Evolutionary conservation across 352 stramenopile genomes (phyloP).

Genomic region (Halophytophthora polymorphica): DNA sequence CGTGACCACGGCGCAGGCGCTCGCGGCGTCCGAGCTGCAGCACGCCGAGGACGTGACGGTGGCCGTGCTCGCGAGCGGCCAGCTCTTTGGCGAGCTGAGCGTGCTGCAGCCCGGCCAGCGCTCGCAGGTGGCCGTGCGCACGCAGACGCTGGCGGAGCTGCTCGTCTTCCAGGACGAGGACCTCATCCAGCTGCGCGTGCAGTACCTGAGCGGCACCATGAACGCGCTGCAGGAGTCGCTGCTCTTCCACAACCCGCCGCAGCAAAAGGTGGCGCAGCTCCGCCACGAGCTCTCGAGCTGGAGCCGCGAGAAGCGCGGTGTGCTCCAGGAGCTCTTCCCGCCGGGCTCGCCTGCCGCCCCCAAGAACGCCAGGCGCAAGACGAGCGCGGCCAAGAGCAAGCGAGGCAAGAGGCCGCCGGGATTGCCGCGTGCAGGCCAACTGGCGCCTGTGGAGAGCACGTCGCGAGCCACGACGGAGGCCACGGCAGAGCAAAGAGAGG

Average conservation of each 20-base stretch:
- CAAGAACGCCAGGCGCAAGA: slow-evolving; percentile 5
- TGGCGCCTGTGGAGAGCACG: background rate
- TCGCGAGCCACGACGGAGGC: background rate
- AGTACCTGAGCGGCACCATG: slow-evolving; percentile 74
- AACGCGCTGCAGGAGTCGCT: slow-evolving; percentile 75
- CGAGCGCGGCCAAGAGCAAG: background rate
- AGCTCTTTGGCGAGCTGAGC: slow-evolving; percentile 73
- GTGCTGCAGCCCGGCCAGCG: slow-evolving; percentile 62
- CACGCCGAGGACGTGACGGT: slow-evolving; percentile 49
- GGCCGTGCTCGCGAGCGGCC: slow-evolving; percentile 57
- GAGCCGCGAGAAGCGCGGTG: slow-evolving; percentile 46
- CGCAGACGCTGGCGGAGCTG: slow-evolving; percentile 64
- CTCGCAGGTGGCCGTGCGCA: slow-evolving; percentile 56
- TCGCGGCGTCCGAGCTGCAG: slow-evolving; percentile 13
- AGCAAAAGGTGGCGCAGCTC: slow-evolving; percentile 71
- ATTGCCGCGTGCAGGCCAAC: background rate
- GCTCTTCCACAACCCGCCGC: slow-evolving; percentile 74
- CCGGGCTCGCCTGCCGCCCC: slow-evolving; percentile 8
- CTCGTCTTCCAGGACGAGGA: slow-evolving; percentile 55
- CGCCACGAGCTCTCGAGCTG: slow-evolving; percentile 45
- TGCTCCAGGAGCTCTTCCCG: slow-evolving; percentile 48
- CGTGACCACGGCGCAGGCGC: slow-evolving; percentile 38
- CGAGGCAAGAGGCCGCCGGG: background rate
- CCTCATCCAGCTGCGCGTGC: slow-evolving; percentile 49
- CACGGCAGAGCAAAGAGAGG: background rate